Percentiles rank a stretch among this genome's conserved stretches.
phyloP scores from a whole-genome alignment of 2,329 filamentous ascomycete species.

The Thelonectria blattea region DNA sequence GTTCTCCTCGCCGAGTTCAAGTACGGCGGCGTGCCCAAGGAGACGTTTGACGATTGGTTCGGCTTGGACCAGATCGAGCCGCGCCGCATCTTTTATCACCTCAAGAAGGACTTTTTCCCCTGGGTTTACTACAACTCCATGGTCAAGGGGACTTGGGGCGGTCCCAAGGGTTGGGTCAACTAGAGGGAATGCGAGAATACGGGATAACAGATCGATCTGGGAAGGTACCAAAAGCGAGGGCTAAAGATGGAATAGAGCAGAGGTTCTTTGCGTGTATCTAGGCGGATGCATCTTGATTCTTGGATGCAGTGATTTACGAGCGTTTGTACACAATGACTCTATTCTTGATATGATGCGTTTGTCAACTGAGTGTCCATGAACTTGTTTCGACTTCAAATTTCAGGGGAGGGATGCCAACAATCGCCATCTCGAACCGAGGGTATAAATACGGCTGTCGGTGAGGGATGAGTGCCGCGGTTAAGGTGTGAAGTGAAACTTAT shows the following conservation, averaged over 20 bases:
- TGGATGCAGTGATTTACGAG: not conserved
- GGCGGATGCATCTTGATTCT: not conserved
- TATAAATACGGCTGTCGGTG: too few species aligned
- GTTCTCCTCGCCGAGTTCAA: slow-evolving; percentile 70
- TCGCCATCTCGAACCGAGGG: too few species aligned
- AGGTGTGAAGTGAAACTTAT: too few species aligned
- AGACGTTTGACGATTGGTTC: slow-evolving; percentile 62
- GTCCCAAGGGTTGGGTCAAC: slow-evolving; percentile 58
- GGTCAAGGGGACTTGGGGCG: slow-evolving; percentile 68
- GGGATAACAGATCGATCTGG: not conserved
- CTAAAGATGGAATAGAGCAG: not conserved
- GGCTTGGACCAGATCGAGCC: slow-evolving; percentile 64
- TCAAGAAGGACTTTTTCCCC: slow-evolving; percentile 72
- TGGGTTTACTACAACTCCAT: slow-evolving; percentile 68
- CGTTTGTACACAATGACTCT: not conserved
- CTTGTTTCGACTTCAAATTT: too few species aligned
- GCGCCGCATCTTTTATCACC: slow-evolving; percentile 62
- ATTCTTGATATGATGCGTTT: not conserved
- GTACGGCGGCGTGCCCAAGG: slow-evolving; percentile 67
- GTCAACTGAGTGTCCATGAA: too few species aligned
- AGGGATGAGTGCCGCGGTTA: too few species aligned
- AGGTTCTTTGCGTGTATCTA: not conserved
- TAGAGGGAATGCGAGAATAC: not conserved
- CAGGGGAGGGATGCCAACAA: too few species aligned
- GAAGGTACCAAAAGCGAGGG: not conserved